Percentiles rank a stretch among this genome's conserved stretches.
Evolutionary conservation across 306 rosid genomes (phyloP).

Genomic region (Glycine tomentella): DNA sequence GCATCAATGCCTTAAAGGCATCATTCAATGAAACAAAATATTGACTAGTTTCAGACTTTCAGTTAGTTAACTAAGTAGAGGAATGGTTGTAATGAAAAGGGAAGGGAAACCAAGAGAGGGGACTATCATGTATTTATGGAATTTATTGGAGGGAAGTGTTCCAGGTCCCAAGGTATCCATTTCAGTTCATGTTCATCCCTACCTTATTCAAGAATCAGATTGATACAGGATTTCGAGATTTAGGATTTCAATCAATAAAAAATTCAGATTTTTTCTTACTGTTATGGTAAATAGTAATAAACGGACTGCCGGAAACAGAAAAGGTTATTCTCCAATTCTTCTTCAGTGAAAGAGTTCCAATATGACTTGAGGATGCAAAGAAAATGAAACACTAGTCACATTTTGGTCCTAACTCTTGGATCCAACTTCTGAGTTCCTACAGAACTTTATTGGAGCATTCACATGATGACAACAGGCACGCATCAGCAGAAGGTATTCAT

Average conservation of each 20-base stretch:
- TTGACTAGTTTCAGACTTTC: neutral
- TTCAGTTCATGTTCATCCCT: too few species aligned
- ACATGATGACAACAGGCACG: constrained; percentile 1
- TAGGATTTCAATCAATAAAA: too few species aligned
- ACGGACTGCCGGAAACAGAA: neutral
- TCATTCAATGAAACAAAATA: too few species aligned
- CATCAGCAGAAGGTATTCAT: constrained; percentile 29
- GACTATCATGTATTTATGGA: neutral
- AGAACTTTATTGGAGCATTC: constrained; percentile 34
- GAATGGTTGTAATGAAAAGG: neutral
- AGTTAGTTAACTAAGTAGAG: neutral
- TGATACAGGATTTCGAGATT: too few species aligned
- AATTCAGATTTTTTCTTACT: too few species aligned
- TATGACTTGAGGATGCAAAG: too few species aligned
- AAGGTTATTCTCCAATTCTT: neutral
- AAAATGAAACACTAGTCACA: constrained; percentile 11
- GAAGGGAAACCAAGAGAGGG: neutral
- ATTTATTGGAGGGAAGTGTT: neutral
- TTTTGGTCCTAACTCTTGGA: constrained; percentile 25
- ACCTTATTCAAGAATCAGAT: too few species aligned
- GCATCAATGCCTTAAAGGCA: too few species aligned
- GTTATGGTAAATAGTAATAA: neutral
- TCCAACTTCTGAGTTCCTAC: constrained; percentile 16
- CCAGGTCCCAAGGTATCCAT: neutral
- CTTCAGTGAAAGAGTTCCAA: too few species aligned